A percentile compares a stretch with the other conserved stretches of the same genome.
phyloP scores from a whole-genome alignment of 2,329 filamentous ascomycete genomes.

The Penicillium decumbens region DNA sequence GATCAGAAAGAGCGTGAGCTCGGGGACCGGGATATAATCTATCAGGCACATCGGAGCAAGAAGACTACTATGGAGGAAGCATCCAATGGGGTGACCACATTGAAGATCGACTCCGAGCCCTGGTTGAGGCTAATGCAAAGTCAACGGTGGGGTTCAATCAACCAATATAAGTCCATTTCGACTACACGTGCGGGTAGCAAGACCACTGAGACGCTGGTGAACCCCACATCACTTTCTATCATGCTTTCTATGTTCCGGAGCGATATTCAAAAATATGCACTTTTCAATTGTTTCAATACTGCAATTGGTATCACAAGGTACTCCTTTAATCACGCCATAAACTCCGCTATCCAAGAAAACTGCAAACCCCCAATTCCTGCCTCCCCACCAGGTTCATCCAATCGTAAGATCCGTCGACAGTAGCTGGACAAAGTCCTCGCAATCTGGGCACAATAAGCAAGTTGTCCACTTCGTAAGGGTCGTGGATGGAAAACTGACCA shows the following conservation, averaged over 20 bases:
- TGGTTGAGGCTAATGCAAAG: constrained; percentile 5
- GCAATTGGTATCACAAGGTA: constrained; percentile 13
- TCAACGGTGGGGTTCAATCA: background rate
- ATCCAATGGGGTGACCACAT: background rate
- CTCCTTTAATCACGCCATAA: background rate
- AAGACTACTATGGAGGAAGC: background rate
- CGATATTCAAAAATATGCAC: background rate
- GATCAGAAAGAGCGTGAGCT: background rate
- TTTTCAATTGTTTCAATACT: background rate
- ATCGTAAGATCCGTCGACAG: constrained; percentile 24
- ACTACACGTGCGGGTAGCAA: constrained; percentile 17
- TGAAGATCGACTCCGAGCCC: constrained; percentile 4
- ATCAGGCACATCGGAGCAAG: background rate
- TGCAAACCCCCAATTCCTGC: background rate
- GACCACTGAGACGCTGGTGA: constrained; percentile 10
- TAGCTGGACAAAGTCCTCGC: constrained; percentile 30
- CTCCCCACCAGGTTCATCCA: constrained; percentile 14
- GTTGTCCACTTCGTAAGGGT: background rate
- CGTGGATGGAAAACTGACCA: constrained; percentile 25
- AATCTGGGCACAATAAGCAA: constrained; percentile 25
- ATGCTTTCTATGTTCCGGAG: constrained; percentile 1
- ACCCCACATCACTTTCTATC: constrained; percentile 5
- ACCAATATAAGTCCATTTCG: constrained; percentile 7
- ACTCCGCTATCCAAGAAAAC: constrained; percentile 19
- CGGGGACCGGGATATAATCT: constrained; percentile 2